phyloP scores from a whole-genome alignment of 208 protist species.

The Borovskyia barvae region DNA sequence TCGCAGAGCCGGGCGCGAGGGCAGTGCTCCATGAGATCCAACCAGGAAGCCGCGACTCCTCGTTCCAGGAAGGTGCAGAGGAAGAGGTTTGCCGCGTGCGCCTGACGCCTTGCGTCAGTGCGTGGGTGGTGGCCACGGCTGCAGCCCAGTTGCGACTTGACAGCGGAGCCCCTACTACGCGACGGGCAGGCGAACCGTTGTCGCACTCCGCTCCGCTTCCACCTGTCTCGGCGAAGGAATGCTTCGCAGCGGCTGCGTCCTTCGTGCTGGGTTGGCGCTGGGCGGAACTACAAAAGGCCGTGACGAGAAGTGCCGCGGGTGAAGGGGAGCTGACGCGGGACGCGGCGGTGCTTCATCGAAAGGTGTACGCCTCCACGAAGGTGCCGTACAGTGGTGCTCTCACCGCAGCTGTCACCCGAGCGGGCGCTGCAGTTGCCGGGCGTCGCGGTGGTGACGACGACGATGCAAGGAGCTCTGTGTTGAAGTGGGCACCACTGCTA shows the following conservation, averaged over 20 bases:
- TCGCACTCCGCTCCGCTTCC: not conserved
- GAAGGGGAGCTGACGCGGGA: too few relatives aligned
- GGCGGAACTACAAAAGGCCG: conserved; percentile 13
- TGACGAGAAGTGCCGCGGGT: too few relatives aligned
- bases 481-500: too few relatives aligned
- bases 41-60: not conserved
- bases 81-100: not conserved
- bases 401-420: too few relatives aligned
- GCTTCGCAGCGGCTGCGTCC: conserved; percentile 5
- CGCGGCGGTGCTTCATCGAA: conserved; percentile 6
- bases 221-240: not conserved
- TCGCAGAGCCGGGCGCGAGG: not conserved
- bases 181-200: too few relatives aligned
- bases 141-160: not conserved
- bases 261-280: conserved; percentile 18
- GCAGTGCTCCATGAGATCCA: not conserved
- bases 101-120: conserved; percentile 12
- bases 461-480: too few relatives aligned
- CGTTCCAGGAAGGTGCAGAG: not conserved
- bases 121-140: conserved; percentile 15
- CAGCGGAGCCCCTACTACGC: too few relatives aligned
- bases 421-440: too few relatives aligned
- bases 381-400: too few relatives aligned
- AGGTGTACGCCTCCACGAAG: too few relatives aligned
- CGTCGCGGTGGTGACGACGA: too few relatives aligned